A percentile compares a stretch with the other conserved stretches of the same genome.
These are phyloP conservation scores for Penicillium alfredii DNA, from an alignment of 495 filamentous ascomycete species.

Conservation along the genomic window DNA sequence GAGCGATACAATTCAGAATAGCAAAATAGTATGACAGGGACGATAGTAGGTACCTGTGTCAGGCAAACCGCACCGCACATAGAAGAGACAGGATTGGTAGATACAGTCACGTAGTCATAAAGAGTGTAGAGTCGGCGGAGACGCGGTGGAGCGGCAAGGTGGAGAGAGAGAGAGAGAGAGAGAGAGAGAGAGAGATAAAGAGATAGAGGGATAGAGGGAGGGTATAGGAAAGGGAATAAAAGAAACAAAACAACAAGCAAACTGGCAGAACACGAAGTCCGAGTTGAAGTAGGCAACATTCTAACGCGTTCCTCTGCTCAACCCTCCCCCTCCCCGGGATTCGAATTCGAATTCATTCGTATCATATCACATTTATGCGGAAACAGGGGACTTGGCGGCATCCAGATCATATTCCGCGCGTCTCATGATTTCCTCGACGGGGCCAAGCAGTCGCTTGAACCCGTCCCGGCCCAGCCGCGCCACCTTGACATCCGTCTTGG, in stretches of 20 bases:
- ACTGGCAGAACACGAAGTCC: not conserved
- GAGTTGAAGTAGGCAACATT: too few species aligned
- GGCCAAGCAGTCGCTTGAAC: conserved; percentile 88
- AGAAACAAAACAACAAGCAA: not conserved
- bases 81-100: conserved; percentile 18
- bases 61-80: conserved; percentile 7
- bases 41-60: conserved; percentile 18
- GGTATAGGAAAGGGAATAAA: not conserved
- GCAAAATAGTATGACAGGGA: conserved; percentile 22
- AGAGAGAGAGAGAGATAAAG: conserved; percentile 1
- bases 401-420: conserved; percentile 57
- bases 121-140: conserved; percentile 13
- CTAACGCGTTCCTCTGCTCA: too few species aligned
- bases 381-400: conserved; percentile 22
- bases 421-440: conserved; percentile 92
- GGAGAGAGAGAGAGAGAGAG: conserved; percentile 2
- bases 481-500: conserved; percentile 78
- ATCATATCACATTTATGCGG: conserved; percentile 22
- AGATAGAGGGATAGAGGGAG: not conserved
- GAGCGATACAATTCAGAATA: conserved; percentile 4
- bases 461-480: conserved; percentile 88
- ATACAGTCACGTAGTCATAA: conserved; percentile 24
- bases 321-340: too few species aligned
- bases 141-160: not conserved
- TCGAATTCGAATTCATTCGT: conserved; percentile 17